A percentile compares a stretch with the other conserved stretches of the same genome.
These are phyloP conservation scores for Diphasiastrum complanatum DNA, from an alignment of 83 land plant species.

Conservation along the genomic window DNA sequence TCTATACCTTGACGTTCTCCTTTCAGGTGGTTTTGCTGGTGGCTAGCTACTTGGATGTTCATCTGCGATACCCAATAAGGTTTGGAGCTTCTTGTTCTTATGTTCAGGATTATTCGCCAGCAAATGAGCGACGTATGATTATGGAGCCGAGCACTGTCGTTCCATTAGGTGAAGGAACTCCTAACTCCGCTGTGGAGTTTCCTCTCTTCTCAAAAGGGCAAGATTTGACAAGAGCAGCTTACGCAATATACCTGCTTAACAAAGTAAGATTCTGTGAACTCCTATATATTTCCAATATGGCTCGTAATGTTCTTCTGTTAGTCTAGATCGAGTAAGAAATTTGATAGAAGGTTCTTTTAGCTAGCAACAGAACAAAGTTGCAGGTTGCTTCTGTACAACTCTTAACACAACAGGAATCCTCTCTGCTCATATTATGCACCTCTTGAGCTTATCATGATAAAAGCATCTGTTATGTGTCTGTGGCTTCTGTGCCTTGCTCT, in stretches of 20 bases:
- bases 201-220: constrained; percentile 91
- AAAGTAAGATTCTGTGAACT: constrained; percentile 66
- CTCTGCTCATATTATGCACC: too few species aligned
- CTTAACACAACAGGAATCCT: too few species aligned
- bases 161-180: constrained; percentile 16
- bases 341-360: too few species aligned
- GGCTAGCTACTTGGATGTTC: constrained; percentile 71
- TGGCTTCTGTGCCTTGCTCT: too few species aligned
- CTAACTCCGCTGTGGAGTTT: constrained; percentile 50
- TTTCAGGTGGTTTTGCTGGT: constrained; percentile 65
- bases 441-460: too few species aligned
- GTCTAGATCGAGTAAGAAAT: too few species aligned
- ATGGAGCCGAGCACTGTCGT: constrained; percentile 24
- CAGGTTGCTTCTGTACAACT: too few species aligned
- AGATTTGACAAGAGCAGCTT: constrained; percentile 89
- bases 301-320: too few species aligned
- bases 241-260: constrained; percentile 89
- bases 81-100: constrained; percentile 84
- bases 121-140: constrained; percentile 44
- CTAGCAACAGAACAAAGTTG: too few species aligned
- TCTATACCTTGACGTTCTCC: too few species aligned
- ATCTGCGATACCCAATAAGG: constrained; percentile 76
- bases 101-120: constrained; percentile 72
- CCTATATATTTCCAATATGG: too few species aligned
- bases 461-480: too few species aligned